Conservation (phyloP, 2,329 filamentous ascomycete genomes). For the Sarocladium brachiariae region DNA sequence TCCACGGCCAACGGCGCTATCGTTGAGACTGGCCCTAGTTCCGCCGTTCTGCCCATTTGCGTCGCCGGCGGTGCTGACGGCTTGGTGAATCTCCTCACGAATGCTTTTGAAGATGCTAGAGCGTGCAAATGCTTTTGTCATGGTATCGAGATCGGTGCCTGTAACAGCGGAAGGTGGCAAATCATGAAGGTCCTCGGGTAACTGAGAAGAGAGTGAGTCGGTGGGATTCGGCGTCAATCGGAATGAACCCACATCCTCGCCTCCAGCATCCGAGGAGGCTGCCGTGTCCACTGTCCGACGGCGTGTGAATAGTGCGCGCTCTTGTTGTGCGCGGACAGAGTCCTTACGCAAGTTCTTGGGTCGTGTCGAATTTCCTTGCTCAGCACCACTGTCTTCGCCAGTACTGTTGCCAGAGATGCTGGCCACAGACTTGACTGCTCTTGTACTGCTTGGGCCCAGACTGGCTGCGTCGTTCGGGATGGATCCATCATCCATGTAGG, state of each 20-base stretch:
- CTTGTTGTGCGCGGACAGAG: constrained; percentile 79
- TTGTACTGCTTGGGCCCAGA: constrained; percentile 77
- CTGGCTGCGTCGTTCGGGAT: constrained; percentile 50
- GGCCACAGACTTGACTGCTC: constrained; percentile 82
- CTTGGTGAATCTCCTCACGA: constrained; percentile 69
- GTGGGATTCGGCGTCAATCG: constrained; percentile 41
- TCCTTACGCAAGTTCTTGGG: constrained; percentile 66
- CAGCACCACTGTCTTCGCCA: constrained; percentile 57
- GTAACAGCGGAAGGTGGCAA: constrained; percentile 51
- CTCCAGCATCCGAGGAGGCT: constrained; percentile 50
- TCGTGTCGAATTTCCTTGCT: constrained; percentile 47
- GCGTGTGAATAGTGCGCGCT: constrained; percentile 82
- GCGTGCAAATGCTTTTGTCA: constrained; percentile 67
- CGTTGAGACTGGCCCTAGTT: constrained; percentile 43
- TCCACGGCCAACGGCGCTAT: constrained; percentile 62
- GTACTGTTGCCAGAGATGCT: constrained; percentile 73
- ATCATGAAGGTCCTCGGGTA: constrained; percentile 64
- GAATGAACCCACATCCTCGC: constrained; percentile 43
- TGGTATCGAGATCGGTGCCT: constrained; percentile 72
- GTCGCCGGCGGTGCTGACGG: constrained; percentile 55
- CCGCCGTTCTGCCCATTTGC: constrained; percentile 60
- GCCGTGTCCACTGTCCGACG: constrained; percentile 60
- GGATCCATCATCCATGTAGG: constrained; percentile 48
- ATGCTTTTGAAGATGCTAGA: constrained; percentile 72
- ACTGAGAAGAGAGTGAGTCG: constrained; percentile 44